Conservation (phyloP, 306 rosid species). For the Castanea sativa region DNA sequence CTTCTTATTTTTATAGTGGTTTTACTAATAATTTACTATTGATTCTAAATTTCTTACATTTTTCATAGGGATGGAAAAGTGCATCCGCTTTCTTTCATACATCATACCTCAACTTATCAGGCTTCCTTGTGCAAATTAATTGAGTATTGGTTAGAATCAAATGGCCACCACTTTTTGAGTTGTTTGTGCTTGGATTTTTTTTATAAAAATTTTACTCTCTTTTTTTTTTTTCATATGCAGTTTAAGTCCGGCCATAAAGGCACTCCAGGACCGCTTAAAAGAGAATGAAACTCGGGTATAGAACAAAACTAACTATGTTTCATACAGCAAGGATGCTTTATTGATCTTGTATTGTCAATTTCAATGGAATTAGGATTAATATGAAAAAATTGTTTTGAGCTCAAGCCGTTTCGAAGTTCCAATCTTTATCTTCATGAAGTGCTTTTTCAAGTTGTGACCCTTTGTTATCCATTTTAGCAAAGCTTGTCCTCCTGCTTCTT, state of each 20-base stretch:
- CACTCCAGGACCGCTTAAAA: slow-evolving; percentile 81
- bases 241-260: slow-evolving; percentile 89
- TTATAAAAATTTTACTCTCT: not conserved
- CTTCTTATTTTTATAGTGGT: not conserved
- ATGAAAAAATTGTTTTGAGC: not conserved
- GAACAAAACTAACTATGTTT: slow-evolving; percentile 17
- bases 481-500: not conserved
- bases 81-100: slow-evolving; percentile 91
- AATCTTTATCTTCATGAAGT: not conserved
- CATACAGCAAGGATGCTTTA: slow-evolving; percentile 9
- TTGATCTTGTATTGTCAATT: not conserved
- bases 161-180: slow-evolving; percentile 12
- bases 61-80: slow-evolving; percentile 72
- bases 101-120: slow-evolving; percentile 94
- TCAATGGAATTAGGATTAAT: not conserved
- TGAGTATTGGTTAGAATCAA: slow-evolving; percentile 79
- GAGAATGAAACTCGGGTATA: slow-evolving; percentile 92
- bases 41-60: slow-evolving; percentile 20
- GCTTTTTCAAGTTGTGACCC: not conserved
- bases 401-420: not conserved
- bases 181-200: slow-evolving; percentile 8
- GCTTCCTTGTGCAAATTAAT: slow-evolving; percentile 98
- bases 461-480: not conserved
- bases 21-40: not conserved
- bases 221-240: slow-evolving; percentile 40